Evolutionary conservation across 2,329 filamentous ascomycete genomes (phyloP), one percentile per base, ranked within the genome.

Genomic region (Metarhizium guizhouense): DNA sequence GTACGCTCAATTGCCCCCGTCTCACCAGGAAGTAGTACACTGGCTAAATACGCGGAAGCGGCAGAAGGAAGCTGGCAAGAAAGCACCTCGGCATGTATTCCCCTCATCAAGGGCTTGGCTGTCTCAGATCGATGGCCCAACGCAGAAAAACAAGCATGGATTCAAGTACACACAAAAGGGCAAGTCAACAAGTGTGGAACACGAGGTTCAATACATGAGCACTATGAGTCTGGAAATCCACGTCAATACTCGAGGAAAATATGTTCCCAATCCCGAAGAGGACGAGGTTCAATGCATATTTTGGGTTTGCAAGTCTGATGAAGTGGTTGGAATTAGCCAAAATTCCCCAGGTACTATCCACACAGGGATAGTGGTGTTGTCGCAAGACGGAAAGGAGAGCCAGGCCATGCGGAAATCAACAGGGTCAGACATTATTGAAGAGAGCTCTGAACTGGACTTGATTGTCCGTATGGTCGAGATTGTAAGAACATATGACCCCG

Each of bases 201-300:
- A 93, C 61, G 90, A 95, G 68, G 85, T 84, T 3, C 88, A 94
- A 62, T 95, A 96, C 68, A 97, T 99, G 94, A 96, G 89, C 62
- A 90, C 87, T 18, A 92, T 99, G 89, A 95, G 91, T 61, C 72
- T 99, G 6, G 94, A 99, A 67, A 74, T 97, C 4, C 93, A 99
- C 67, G 86, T 95, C 59, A 96, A 95, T 63, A 94, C 88, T 4
- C 81, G 93, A 55, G 90, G 84, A 6, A 84, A 83, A 51, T 77
- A 96, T 8, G 81, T 90, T 2, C 91, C 94, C 1, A 91, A 99
- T 65, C 94, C 94, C 0, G 90, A 93, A 62, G 81, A 95, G 62
- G 94, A 99, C 67, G 88, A 93, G 63, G 82, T 99, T 3, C 82
- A 87, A 59, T 91, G 88, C 65, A 80, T 97, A 6, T 95, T 97